Evolutionary conservation across 139 green algal species (phyloP).

Genomic region (Astrephomene gubernaculifera): DNA sequence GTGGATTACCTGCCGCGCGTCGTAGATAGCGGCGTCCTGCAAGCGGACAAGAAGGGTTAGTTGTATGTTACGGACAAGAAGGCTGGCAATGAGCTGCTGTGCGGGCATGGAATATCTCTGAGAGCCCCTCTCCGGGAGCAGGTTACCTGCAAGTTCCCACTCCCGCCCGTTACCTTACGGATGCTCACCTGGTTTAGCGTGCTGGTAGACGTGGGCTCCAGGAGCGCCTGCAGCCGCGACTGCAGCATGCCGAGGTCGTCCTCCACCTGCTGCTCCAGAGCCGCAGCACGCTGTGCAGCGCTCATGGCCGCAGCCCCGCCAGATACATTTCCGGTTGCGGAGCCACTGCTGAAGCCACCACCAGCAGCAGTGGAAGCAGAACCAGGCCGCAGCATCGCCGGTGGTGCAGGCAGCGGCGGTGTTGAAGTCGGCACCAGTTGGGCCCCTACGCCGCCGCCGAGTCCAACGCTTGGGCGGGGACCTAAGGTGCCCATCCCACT

Average conservation of each 20-base stretch:
- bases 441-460: too few relatives aligned
- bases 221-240: constrained; percentile 18
- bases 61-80: not conserved
- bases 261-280: constrained; percentile 8
- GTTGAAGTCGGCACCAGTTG: too few relatives aligned
- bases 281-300: not conserved
- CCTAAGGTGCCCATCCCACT: too few relatives aligned
- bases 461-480: too few relatives aligned
- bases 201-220: constrained; percentile 23
- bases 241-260: constrained; percentile 40
- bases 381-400: too few relatives aligned
- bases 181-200: constrained; percentile 2
- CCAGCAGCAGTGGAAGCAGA: too few relatives aligned
- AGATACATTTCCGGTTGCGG: too few relatives aligned
- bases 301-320: too few relatives aligned
- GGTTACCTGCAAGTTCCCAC: not conserved
- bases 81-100: not conserved
- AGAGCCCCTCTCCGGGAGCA: not conserved
- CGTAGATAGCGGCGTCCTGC: constrained; percentile 35
- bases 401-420: too few relatives aligned
- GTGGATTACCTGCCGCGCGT: constrained; percentile 21
- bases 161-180: not conserved
- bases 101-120: too few relatives aligned
- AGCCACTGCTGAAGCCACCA: too few relatives aligned
- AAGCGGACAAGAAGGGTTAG: not conserved